Conservation (phyloP, 2,329 filamentous ascomycete species). For the Neonectria sp. region DNA sequence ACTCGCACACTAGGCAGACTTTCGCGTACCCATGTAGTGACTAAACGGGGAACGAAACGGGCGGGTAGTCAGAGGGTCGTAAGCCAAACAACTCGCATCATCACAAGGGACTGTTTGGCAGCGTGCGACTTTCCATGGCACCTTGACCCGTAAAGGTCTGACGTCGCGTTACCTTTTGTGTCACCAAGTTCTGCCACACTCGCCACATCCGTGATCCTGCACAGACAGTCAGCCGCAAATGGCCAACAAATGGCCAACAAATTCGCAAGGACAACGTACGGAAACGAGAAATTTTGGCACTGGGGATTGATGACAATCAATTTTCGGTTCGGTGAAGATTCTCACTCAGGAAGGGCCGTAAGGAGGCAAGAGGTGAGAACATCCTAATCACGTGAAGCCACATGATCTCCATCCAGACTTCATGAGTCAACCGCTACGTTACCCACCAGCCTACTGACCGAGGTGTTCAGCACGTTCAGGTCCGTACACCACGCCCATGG, state of each 20-base stretch:
- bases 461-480: not conserved
- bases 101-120: slow-evolving; percentile 27
- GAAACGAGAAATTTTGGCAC: not conserved
- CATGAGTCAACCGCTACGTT: not conserved
- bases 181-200: slow-evolving; percentile 34
- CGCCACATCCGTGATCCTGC: slow-evolving; percentile 27
- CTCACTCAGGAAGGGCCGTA: not conserved
- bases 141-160: slow-evolving; percentile 26
- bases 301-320: not conserved
- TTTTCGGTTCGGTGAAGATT: not conserved
- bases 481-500: not conserved
- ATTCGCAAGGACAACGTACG: not conserved
- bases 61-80: slow-evolving; percentile 9
- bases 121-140: slow-evolving; percentile 17
- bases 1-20: not conserved
- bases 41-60: not conserved
- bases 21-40: not conserved
- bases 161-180: slow-evolving; percentile 36
- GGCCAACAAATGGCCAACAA: slow-evolving; percentile 1
- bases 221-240: slow-evolving; percentile 14
- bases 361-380: not conserved
- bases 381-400: not conserved
- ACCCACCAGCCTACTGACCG: not conserved
- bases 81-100: slow-evolving; percentile 23
- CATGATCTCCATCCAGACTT: not conserved